Conservation (phyloP, 441 rosid species). For the Corymbia calophylla region DNA sequence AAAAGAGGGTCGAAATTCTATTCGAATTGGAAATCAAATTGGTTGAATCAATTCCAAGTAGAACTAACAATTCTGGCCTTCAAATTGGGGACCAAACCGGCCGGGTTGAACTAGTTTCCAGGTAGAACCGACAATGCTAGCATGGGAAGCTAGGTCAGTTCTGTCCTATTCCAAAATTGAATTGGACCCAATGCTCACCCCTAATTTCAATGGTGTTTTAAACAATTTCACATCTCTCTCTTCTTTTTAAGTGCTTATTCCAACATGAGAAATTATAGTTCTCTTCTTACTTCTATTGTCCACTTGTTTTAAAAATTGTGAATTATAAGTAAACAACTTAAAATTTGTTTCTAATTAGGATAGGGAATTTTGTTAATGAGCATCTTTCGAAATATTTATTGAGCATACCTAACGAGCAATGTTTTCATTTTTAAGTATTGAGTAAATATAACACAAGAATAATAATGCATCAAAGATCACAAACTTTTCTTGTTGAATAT, state of each 20-base stretch:
- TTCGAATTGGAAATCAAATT: neutral
- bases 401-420: neutral
- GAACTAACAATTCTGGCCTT: neutral
- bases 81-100: fast-evolving
- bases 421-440: neutral
- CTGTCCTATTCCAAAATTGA: neutral
- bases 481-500: neutral
- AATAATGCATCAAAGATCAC: neutral
- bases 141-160: neutral
- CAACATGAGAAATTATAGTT: neutral
- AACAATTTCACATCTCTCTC: neutral
- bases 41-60: neutral
- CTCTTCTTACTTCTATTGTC: neutral
- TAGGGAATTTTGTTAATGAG: neutral
- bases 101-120: neutral
- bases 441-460: neutral
- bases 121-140: neutral
- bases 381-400: neutral
- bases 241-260: neutral
- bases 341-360: neutral
- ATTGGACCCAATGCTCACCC: neutral
- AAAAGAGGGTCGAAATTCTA: neutral
- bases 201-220: neutral
- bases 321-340: neutral
- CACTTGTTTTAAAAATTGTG: neutral